Base-by-base conservation (phyloP, 495 filamentous ascomycete genomes). In the Aspergillus coremiiformis region DNA sequence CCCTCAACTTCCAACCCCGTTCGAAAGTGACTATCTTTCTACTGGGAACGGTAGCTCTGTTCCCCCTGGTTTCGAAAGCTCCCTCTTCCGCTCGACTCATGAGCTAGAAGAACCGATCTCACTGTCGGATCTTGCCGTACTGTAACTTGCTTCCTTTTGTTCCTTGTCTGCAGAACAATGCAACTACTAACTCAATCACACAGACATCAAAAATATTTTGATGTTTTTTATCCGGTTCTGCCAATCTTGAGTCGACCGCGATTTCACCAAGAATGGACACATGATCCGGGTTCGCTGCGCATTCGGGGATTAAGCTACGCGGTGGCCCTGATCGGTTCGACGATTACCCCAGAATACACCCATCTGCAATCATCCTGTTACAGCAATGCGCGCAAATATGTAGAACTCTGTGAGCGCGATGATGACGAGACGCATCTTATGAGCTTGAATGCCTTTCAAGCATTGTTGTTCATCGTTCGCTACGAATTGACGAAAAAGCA, bases 401-500 rank as follows among this genome's bases (percentile, higher is more conserved):
- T n/a, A n/a, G n/a, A n/a, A n/a, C n/a, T n/a, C n/a, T n/a, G n/a
- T n/a, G n/a, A n/a, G n/a, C n/a, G n/a, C n/a, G 54, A 56, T 35
- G 54, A 56, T 47, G 43, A 56, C 20, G 49, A 47, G 10, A 42
- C 54, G 22, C 6, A 47, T 19, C 33, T 56, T 14, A 52, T 41
- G 14, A 37, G 42, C 23, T 46, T 56, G 17, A 56, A 52, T 27
- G 12, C 44, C n/a, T 47, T 57, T 26, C 57, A 60, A 50, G 41
- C 57, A 20, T 53, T 44, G 21, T 30, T 60, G n/a, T 52, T 57
- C 30, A 45, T 60, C 26, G 33, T 51, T 19, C 51, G 49, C 39
- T 60, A 60, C 53, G 57, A n/a, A 60, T 33, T 42, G 44, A 15
- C 53, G n/a, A n/a, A n/a, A n/a, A n/a, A 49, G 32, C 41, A 51